phyloP scores from a whole-genome alignment of 2,329 filamentous ascomycete species.

The Proliferodiscus dingleyae region DNA sequence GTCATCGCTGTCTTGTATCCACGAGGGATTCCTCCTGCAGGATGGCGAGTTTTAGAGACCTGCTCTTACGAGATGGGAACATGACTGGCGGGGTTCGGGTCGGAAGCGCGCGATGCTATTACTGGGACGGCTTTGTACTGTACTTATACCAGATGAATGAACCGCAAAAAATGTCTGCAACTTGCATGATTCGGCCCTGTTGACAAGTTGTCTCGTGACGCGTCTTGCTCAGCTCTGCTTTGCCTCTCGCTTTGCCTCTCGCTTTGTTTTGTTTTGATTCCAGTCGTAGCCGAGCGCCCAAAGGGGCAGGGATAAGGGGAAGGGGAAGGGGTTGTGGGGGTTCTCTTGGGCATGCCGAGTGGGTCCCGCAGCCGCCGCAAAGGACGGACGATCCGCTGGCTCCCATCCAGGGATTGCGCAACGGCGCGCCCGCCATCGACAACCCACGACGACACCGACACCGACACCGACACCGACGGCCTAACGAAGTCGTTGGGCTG shows the following conservation, averaged over 20 bases:
- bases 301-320: too few relatives aligned
- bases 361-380: too few relatives aligned
- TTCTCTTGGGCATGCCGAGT: too few relatives aligned
- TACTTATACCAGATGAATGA: conserved; percentile 13
- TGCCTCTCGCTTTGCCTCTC: too few relatives aligned
- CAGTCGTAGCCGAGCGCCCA: too few relatives aligned
- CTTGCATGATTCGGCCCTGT: neutral
- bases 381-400: too few relatives aligned
- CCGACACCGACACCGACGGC: too few relatives aligned
- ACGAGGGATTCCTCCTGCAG: neutral
- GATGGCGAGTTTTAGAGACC: neutral
- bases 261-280: conserved; percentile 1
- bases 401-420: too few relatives aligned
- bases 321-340: too few relatives aligned
- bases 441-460: too few relatives aligned
- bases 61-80: conserved; percentile 3
- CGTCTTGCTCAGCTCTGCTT: neutral
- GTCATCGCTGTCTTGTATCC: conserved; percentile 1
- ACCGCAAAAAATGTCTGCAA: conserved; percentile 5
- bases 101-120: neutral
- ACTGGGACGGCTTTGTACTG: conserved; percentile 4
- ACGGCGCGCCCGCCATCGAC: too few relatives aligned
- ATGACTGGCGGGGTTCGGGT: neutral
- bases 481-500: too few relatives aligned
- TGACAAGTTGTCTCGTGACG: neutral